phyloP scores from a whole-genome alignment of 305 asterid genomes.

The Fraxinus platypoda region DNA sequence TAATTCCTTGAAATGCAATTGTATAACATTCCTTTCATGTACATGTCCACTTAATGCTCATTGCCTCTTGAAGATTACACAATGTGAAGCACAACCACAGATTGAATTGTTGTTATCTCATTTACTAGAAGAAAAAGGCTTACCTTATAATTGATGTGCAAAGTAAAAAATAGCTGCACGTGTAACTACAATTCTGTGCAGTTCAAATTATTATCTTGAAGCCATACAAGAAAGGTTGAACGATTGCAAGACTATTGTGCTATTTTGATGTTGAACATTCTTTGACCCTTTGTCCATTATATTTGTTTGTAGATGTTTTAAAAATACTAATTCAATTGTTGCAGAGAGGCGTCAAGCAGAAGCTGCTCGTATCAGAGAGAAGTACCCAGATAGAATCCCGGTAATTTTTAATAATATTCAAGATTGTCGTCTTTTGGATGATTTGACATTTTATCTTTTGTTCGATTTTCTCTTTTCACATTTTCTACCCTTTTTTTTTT shows the following conservation, averaged over 20 bases:
- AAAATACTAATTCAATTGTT: neutral
- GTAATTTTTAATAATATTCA: slow-evolving; percentile 18
- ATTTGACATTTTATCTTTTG: neutral
- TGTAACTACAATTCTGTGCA: neutral
- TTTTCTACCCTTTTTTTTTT: neutral
- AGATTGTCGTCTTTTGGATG: neutral
- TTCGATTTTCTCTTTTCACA: neutral
- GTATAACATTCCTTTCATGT: neutral
- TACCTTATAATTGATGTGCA: neutral
- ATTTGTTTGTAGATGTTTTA: neutral
- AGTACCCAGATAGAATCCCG: slow-evolving; percentile 55
- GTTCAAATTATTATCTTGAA: neutral
- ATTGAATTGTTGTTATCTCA: neutral
- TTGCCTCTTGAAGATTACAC: neutral
- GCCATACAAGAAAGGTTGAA: neutral
- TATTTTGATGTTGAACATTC: neutral
- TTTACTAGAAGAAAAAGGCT: neutral
- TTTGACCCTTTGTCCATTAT: neutral
- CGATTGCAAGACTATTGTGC: neutral
- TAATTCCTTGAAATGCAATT: neutral
- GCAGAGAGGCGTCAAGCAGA: slow-evolving; percentile 57
- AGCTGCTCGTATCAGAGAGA: slow-evolving; percentile 53
- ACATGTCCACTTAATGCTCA: neutral
- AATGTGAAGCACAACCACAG: neutral
- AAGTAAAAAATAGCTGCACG: neutral